Evolutionary conservation across 2,329 filamentous ascomycete species (phyloP), one percentile per base, ranked within the genome.

Genomic region (Colletotrichum zoysiae): DNA sequence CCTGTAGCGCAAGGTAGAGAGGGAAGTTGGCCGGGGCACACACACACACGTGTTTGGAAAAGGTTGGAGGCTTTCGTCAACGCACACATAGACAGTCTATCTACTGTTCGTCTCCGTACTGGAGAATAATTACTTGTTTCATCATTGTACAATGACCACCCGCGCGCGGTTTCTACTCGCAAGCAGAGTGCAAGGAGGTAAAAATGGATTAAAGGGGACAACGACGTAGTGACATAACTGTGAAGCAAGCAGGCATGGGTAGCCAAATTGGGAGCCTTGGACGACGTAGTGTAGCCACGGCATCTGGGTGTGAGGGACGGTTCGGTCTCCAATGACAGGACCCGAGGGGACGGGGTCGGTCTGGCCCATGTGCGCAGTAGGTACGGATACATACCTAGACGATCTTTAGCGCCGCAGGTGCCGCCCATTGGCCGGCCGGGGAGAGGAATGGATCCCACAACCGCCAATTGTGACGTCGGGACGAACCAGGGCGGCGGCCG

Each of bases 381-480:
- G n/a, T n/a, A n/a, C n/a, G n/a, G n/a, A n/a, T n/a, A n/a, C n/a
- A n/a, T n/a, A n/a, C n/a, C n/a, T n/a, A n/a, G 65, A 59, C 65
- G 65, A 71, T 71, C 69, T 56, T 18, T 59, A 68, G 59, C 69
- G 65, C 65, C 38, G 48, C 50, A 51, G 60, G 60, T 23, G 35
- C 69, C 69, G 68, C n/a, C 48, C 20, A 38, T 58, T 44, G 61
- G 26, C 20, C 59, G 33, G n/a, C 33, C 23, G n/a, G 23, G 23
- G 23, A 30, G 33, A n/a, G 59, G 18, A 38, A 38, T 56, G 20
- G 33, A 56, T 56, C 33, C 33, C 16, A 7, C 33, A 46, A 30
- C 57, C 56, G 51, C 65, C 64, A 71, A 68, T 68, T 68, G 58
- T 71, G 68, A 71, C 68, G 65, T 71, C 68, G 64, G 26, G 33